Percentiles rank a stretch among this genome's conserved stretches.
Evolutionary conservation across 2,329 filamentous ascomycete species (phyloP).

Genomic region (Talaromyces sp.): DNA sequence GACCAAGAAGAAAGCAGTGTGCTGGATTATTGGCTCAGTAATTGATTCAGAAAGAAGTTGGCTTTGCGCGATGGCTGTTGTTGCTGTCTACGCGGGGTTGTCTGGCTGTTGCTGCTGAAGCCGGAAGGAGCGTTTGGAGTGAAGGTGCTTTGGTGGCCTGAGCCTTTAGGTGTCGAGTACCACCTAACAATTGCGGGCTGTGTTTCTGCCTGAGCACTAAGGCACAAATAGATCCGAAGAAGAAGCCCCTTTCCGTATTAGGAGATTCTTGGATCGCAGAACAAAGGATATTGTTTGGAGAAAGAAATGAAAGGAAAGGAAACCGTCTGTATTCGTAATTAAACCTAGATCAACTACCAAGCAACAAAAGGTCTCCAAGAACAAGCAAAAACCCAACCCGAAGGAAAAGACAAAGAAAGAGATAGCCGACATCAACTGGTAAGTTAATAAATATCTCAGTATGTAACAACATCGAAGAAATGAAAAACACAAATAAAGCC

Average conservation of each 20-base stretch:
- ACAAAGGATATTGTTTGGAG: not conserved
- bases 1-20: not conserved
- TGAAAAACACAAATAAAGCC: not conserved
- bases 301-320: not conserved
- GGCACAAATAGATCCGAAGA: not conserved
- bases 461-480: not conserved
- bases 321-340: not conserved
- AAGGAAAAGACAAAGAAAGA: not conserved
- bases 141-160: not conserved
- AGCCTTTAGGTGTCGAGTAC: conserved; percentile 1
- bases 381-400: not conserved
- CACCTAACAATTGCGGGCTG: too few species aligned
- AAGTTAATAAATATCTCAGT: not conserved
- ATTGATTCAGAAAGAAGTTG: not conserved
- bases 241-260: not conserved
- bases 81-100: conserved; percentile 7
- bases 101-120: not conserved
- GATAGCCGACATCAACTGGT: not conserved
- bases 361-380: not conserved
- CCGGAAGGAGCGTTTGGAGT: not conserved
- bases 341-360: not conserved
- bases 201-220: not conserved
- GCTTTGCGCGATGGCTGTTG: not conserved
- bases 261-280: conserved; percentile 6
- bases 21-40: not conserved